Evolutionary conservation across 805 yeast species (phyloP).

Genomic region (Cephaloascus albidus): DNA sequence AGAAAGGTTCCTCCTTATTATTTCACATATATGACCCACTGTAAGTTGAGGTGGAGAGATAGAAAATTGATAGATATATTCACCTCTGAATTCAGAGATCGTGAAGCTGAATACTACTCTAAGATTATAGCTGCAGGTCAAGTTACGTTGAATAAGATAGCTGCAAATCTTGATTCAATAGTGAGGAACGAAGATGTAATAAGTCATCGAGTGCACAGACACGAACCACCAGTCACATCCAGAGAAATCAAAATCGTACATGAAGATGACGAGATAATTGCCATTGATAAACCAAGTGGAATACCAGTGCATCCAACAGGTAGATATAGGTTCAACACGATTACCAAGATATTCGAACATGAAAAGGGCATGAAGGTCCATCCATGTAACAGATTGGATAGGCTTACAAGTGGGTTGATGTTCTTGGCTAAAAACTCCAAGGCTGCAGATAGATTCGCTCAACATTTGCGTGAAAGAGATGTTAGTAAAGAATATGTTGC

Average conservation of each 20-base stretch:
- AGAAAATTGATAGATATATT: constrained; percentile 76
- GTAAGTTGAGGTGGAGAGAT: constrained; percentile 88
- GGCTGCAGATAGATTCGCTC: constrained; percentile 70
- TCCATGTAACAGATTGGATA: constrained; percentile 78
- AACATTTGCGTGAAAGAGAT: constrained; percentile 61
- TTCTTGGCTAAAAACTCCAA: constrained; percentile 75
- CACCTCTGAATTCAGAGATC: constrained; percentile 74
- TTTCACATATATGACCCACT: constrained; percentile 83
- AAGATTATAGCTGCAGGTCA: constrained; percentile 49
- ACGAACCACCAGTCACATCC: constrained; percentile 78
- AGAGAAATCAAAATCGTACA: constrained; percentile 53
- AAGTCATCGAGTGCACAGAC: constrained; percentile 72
- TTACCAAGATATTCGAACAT: constrained; percentile 67
- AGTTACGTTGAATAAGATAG: constrained; percentile 61
- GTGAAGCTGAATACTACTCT: constrained; percentile 56
- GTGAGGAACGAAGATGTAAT: constrained; percentile 79
- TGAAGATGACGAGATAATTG: constrained; percentile 69
- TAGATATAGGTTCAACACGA: constrained; percentile 61
- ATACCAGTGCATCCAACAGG: constrained; percentile 97
- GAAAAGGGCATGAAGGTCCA: constrained; percentile 64
- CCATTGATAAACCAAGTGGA: constrained; percentile 90
- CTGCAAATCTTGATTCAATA: constrained; percentile 55
- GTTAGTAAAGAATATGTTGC: constrained; percentile 83
- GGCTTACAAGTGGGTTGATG: constrained; percentile 90
- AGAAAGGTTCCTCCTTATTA: constrained; percentile 78